Percentiles rank a stretch among this genome's conserved stretches.
These are phyloP conservation scores for Rosa rugosa DNA, from an alignment of 306 rosid species.

Conservation along the genomic window DNA sequence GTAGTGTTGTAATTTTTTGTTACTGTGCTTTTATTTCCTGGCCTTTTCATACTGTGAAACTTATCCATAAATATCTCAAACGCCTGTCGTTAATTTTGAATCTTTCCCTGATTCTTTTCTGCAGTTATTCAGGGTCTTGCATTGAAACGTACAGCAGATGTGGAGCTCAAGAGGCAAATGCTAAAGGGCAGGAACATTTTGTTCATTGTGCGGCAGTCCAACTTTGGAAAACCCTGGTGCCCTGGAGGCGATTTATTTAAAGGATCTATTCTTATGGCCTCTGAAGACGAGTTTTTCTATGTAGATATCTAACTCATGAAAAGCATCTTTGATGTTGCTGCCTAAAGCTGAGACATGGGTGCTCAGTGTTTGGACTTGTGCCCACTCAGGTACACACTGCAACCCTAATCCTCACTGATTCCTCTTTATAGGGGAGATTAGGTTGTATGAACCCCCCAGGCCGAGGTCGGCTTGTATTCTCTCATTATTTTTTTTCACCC, in stretches of 20 bases:
- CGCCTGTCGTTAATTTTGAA: background rate
- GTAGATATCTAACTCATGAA: constrained; percentile 85
- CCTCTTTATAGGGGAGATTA: constrained; percentile 53
- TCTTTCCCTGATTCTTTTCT: background rate
- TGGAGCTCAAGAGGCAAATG: constrained; percentile 4
- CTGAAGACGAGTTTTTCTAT: constrained; percentile 65
- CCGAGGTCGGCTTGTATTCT: constrained; percentile 56
- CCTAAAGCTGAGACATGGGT: constrained; percentile 54
- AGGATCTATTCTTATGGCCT: constrained; percentile 41
- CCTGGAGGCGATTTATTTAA: constrained; percentile 39
- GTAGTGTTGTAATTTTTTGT: background rate
- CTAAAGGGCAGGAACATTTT: constrained; percentile 14
- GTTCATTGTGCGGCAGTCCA: constrained; percentile 22
- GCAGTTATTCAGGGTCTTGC: constrained; percentile 25
- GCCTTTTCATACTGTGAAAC: background rate
- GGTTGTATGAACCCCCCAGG: constrained; percentile 63
- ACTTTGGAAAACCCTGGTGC: constrained; percentile 39
- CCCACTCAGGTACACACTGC: constrained; percentile 45
- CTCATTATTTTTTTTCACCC: constrained; percentile 25
- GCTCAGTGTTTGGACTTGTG: constrained; percentile 41
- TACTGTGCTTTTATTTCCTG: background rate
- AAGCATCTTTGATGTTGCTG: constrained; percentile 55
- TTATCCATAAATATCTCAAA: background rate
- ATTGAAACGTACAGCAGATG: constrained; percentile 12
- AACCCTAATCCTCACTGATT: constrained; percentile 48